Percentiles rank a stretch among this genome's conserved stretches.
Conservation (phyloP, 2,329 filamentous ascomycete genomes). For the Pseudovirgaria hyperparasitica region DNA sequence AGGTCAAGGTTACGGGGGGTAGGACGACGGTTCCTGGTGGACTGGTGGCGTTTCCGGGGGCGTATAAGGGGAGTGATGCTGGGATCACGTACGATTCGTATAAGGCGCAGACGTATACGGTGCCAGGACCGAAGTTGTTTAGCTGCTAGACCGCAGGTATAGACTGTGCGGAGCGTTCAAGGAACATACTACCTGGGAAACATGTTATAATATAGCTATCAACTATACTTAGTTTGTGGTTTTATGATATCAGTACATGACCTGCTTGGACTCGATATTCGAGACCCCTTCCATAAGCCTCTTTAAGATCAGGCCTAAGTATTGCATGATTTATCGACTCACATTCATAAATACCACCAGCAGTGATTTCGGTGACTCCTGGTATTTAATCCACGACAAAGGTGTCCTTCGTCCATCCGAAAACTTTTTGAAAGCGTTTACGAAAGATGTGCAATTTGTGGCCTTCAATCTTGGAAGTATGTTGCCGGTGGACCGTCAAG, state of each 20-base stretch:
- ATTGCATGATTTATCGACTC: too few relatives aligned
- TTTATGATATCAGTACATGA: too few relatives aligned
- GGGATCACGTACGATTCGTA: conserved; percentile 43
- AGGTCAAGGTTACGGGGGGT: conserved; percentile 40
- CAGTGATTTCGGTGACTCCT: too few relatives aligned
- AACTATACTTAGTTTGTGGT: too few relatives aligned
- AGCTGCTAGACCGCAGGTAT: too few relatives aligned
- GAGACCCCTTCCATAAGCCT: too few relatives aligned
- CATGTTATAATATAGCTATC: too few relatives aligned
- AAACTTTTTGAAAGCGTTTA: conserved; percentile 6
- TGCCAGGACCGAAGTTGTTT: conserved; percentile 17
- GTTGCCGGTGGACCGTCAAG: conserved; percentile 10
- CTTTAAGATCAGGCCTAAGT: too few relatives aligned
- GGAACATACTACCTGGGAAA: too few relatives aligned
- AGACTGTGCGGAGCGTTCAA: too few relatives aligned
- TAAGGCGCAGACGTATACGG: conserved; percentile 19
- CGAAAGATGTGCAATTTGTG: conserved; percentile 6
- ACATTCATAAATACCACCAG: too few relatives aligned
- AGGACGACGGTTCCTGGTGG: conserved; percentile 29
- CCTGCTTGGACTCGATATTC: too few relatives aligned
- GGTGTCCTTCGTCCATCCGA: conserved; percentile 8
- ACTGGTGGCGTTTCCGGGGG: conserved; percentile 40
- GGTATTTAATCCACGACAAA: conserved; percentile 3
- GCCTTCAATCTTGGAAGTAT: conserved; percentile 8
- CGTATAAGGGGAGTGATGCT: conserved; percentile 36